phyloP scores from a whole-genome alignment of 169 alveolate genomes.

The Babesia ovata region DNA sequence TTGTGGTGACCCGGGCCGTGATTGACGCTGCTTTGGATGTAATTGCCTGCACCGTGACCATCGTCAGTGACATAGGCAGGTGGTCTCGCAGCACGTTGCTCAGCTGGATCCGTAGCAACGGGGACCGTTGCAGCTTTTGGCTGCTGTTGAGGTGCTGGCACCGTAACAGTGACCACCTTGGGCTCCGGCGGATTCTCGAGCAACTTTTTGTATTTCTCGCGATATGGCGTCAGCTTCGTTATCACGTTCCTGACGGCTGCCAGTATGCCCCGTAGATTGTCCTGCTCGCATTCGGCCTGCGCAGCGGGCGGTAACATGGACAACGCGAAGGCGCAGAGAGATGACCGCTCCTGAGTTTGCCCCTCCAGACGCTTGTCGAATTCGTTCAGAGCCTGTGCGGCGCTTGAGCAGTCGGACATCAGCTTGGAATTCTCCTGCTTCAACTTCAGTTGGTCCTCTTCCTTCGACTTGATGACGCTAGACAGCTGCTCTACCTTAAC shows the following conservation, averaged over 20 bases:
- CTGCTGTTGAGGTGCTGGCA: not conserved
- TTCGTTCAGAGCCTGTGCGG: conserved; percentile 47
- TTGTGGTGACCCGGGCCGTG: not conserved
- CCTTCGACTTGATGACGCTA: conserved; percentile 8
- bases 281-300: conserved; percentile 32
- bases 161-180: conserved; percentile 38
- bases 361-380: conserved; percentile 35
- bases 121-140: not conserved
- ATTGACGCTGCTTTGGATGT: not conserved
- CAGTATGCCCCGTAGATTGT: conserved; percentile 10
- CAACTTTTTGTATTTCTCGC: conserved; percentile 28
- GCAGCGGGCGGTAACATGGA: conserved; percentile 43
- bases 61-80: not conserved
- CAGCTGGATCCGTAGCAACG: not conserved
- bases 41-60: not conserved
- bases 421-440: conserved; percentile 48
- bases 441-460: conserved; percentile 21
- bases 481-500: conserved; percentile 21
- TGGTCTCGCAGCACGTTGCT: not conserved
- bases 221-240: conserved; percentile 3
- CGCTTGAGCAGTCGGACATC: conserved; percentile 51
- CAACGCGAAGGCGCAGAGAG: conserved; percentile 21
- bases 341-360: conserved; percentile 22
- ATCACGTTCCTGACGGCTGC: conserved; percentile 1
- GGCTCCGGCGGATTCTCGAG: conserved; percentile 43